Conservation (phyloP, 139 green algal genomes). For the Cymbomonas tetramitiformis region DNA sequence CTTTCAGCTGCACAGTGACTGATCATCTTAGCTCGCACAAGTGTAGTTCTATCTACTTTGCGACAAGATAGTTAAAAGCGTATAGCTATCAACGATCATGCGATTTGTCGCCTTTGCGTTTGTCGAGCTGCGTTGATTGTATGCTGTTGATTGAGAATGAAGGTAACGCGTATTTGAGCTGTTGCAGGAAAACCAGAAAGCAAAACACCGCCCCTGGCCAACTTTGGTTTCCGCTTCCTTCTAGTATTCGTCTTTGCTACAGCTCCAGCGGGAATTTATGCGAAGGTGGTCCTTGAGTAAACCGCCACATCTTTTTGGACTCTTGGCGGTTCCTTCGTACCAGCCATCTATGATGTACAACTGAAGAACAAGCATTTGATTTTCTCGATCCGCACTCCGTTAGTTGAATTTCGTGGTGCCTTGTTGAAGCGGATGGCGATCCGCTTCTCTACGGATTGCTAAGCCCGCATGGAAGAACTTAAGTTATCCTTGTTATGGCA, state of each 20-base stretch:
- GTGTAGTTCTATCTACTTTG: too few species aligned
- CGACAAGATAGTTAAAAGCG: conserved; percentile 40
- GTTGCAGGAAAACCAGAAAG: conserved; percentile 12
- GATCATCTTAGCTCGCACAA: too few species aligned
- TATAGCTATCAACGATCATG: conserved; percentile 14
- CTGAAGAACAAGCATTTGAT: too few species aligned
- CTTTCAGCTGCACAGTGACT: too few species aligned
- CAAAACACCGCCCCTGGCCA: conserved; percentile 12
- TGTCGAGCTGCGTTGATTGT: too few species aligned
- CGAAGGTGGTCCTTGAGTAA: conserved; percentile 35
- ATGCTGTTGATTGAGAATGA: too few species aligned
- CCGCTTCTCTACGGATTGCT: background rate
- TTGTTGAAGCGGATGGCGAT: background rate
- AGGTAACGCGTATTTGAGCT: too few species aligned
- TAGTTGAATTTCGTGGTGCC: background rate
- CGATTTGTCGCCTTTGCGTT: background rate
- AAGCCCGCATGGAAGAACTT: conserved; percentile 67
- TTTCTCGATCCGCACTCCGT: background rate
- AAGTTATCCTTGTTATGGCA: too few species aligned
- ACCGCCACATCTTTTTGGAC: background rate
- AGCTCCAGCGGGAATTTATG: conserved; percentile 81
- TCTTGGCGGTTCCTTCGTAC: background rate
- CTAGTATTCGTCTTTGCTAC: conserved; percentile 85
- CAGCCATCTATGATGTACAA: too few species aligned
- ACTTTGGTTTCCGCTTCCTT: conserved; percentile 92